Evolutionary conservation across 495 filamentous ascomycete species (phyloP).

Genomic region (Staphylotrichum longicolle): DNA sequence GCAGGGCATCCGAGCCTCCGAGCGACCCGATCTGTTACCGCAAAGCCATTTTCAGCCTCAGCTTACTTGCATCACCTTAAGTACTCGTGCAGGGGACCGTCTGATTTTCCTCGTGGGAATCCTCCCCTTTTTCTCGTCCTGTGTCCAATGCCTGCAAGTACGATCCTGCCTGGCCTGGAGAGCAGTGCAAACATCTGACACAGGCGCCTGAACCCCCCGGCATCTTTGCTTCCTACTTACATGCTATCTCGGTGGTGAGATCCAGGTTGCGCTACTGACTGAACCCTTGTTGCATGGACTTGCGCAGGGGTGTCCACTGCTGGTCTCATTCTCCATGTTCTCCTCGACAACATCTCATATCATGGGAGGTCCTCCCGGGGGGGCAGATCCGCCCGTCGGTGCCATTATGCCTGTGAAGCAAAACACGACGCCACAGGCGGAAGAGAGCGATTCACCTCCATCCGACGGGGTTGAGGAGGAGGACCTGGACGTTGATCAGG

Average conservation of each 20-base stretch:
- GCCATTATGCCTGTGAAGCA: neutral
- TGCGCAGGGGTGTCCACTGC: no score
- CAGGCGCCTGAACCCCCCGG: neutral
- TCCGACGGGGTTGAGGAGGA: slow-evolving; percentile 35
- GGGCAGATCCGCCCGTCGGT: neutral
- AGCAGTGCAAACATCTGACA: neutral
- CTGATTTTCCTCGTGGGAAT: neutral
- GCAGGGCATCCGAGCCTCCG: slow-evolving; percentile 11
- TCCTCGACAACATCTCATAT: slow-evolving; percentile 5
- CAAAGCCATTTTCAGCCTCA: slow-evolving; percentile 8
- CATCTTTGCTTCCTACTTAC: neutral
- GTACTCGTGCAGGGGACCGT: neutral
- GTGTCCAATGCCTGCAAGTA: neutral
- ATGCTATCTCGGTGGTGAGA: no score
- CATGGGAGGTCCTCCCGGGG: neutral
- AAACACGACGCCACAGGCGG: slow-evolving; percentile 10
- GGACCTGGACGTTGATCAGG: slow-evolving; percentile 43
- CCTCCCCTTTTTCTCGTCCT: neutral
- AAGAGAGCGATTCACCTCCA: slow-evolving; percentile 7
- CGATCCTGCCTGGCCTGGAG: slow-evolving; percentile 1
- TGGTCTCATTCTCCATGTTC: neutral
- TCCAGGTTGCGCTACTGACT: no score
- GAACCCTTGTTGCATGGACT: no score
- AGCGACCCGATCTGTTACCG: slow-evolving; percentile 14
- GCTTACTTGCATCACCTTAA: slow-evolving; percentile 15